Conservation (phyloP, 805 yeast genomes). For the Komagataella kurtzmanii region DNA sequence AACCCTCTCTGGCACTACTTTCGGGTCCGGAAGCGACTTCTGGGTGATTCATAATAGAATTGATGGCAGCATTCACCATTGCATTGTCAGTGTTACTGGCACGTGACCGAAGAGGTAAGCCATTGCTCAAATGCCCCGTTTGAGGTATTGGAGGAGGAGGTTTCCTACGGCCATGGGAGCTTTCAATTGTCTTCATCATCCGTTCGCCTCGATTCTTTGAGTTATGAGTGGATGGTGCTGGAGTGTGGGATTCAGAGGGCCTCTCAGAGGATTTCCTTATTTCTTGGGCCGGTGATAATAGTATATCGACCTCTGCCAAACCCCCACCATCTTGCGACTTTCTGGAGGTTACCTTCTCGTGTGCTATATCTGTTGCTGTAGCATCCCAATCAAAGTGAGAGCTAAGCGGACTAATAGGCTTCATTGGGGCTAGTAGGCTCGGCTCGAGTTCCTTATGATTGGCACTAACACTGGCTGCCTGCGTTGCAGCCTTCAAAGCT, state of each 20-base stretch:
- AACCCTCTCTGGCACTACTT: not conserved
- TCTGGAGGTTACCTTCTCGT: not conserved
- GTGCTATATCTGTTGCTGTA: not conserved
- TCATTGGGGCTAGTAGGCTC: not conserved
- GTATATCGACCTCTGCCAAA: not conserved
- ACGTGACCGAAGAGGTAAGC: not conserved
- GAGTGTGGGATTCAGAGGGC: not conserved
- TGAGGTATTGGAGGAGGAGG: slow-evolving; percentile 1
- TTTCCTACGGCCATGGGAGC: not conserved
- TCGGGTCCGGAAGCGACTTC: slow-evolving; percentile 1
- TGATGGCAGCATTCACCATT: slow-evolving; percentile 17
- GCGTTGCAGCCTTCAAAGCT: slow-evolving; percentile 22
- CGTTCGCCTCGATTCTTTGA: slow-evolving; percentile 1
- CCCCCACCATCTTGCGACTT: not conserved
- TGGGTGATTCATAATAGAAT: slow-evolving; percentile 12
- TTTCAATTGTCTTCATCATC: slow-evolving; percentile 1
- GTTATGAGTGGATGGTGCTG: not conserved
- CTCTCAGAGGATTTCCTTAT: not conserved
- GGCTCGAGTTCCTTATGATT: not conserved
- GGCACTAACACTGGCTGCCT: slow-evolving; percentile 10
- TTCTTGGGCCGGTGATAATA: not conserved
- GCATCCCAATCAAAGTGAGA: not conserved
- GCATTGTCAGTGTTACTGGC: not conserved
- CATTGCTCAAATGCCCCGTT: slow-evolving; percentile 2
- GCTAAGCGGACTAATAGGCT: not conserved